Percentiles rank a stretch among this genome's conserved stretches.
Conservation (phyloP, 1,284 basidiomycete species). For the Apiotrichum montevideense region DNA sequence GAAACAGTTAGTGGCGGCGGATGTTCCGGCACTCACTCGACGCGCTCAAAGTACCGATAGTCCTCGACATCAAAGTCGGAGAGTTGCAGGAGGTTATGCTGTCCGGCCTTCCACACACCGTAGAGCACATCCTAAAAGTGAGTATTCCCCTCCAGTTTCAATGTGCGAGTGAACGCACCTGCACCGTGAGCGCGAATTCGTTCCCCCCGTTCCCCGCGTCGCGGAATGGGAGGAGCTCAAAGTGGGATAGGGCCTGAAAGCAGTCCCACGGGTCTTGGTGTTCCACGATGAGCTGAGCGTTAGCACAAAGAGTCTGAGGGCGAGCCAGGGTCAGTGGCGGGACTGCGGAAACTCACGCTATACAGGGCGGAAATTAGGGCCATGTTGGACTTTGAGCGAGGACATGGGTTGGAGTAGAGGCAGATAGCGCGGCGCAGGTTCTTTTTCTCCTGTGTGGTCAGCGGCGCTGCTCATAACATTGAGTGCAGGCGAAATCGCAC, state of each 20-base stretch:
- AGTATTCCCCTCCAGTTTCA: background rate
- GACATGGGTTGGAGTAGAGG: conserved; percentile 80
- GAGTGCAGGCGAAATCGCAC: conserved; percentile 1
- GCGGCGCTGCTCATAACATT: conserved; percentile 6
- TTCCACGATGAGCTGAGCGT: conserved; percentile 78
- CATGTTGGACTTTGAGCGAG: conserved; percentile 85
- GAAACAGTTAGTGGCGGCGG: background rate
- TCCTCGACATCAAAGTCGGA: conserved; percentile 63
- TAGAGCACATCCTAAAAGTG: conserved; percentile 71
- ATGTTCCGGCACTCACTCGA: conserved; percentile 51
- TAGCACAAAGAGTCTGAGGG: too few species aligned
- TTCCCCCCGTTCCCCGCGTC: conserved; percentile 90
- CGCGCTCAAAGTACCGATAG: conserved; percentile 81
- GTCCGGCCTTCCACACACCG: conserved; percentile 91
- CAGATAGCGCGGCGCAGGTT: conserved; percentile 54
- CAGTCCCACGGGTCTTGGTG: conserved; percentile 90
- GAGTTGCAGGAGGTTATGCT: conserved; percentile 81
- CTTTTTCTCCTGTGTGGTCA: conserved; percentile 57
- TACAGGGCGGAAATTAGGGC: conserved; percentile 88
- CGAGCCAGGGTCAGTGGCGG: too few species aligned
- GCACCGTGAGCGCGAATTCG: conserved; percentile 75
- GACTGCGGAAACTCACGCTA: conserved; percentile 23
- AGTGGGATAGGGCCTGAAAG: conserved; percentile 80
- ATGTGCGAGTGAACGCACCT: background rate
- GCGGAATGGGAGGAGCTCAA: conserved; percentile 90